Evolutionary conservation across 805 yeast genomes (phyloP).

Genomic region (Dipodascus geniculatus): DNA sequence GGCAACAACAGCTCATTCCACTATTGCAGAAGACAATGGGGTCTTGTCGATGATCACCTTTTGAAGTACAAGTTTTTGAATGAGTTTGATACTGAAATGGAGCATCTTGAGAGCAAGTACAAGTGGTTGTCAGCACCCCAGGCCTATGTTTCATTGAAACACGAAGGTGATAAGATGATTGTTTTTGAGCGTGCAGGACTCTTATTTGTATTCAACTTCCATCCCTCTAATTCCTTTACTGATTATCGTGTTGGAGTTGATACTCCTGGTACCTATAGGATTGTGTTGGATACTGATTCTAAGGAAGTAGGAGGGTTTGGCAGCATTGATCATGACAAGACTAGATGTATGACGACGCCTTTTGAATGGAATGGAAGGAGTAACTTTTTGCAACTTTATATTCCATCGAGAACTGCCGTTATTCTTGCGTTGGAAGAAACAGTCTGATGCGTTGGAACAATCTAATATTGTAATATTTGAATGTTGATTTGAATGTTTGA

Average conservation of each 20-base stretch:
- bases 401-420: constrained; percentile 68
- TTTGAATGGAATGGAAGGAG: constrained; percentile 70
- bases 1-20: constrained; percentile 84
- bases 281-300: constrained; percentile 67
- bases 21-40: constrained; percentile 93
- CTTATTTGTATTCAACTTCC: constrained; percentile 80
- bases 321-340: constrained; percentile 44
- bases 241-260: constrained; percentile 92
- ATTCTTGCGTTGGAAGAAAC: constrained; percentile 36
- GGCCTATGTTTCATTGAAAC: constrained; percentile 79
- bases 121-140: constrained; percentile 63
- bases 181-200: constrained; percentile 83
- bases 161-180: constrained; percentile 79
- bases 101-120: constrained; percentile 54
- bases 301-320: constrained; percentile 69
- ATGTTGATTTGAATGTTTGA: neutral
- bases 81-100: constrained; percentile 80
- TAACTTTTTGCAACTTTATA: constrained; percentile 63
- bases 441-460: no score
- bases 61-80: constrained; percentile 70
- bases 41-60: constrained; percentile 66
- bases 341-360: constrained; percentile 57
- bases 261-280: constrained; percentile 57
- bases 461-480: neutral
- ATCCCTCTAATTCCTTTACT: constrained; percentile 69